phyloP scores from a whole-genome alignment of 2,329 filamentous ascomycete species.

The Karstenula rhodostoma region DNA sequence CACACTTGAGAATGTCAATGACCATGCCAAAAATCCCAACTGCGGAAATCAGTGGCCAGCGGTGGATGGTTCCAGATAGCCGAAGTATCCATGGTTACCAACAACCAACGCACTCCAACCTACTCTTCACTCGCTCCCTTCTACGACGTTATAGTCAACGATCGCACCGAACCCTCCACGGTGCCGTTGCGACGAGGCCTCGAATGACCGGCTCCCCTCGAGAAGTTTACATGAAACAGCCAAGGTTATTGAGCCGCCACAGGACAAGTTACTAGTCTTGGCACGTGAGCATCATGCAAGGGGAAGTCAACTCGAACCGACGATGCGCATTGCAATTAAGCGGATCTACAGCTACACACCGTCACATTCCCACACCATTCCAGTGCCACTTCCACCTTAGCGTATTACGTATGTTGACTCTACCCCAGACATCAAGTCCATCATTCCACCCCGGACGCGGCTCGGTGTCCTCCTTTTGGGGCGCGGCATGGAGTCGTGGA shows the following conservation, averaged over 20 bases:
- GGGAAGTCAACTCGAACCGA: not conserved
- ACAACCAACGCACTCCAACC: too few species aligned
- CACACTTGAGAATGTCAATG: too few species aligned
- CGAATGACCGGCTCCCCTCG: not conserved
- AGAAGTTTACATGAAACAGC: conserved; percentile 2
- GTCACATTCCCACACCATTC: not conserved
- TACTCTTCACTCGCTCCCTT: too few species aligned
- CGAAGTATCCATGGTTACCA: too few species aligned
- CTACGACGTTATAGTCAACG: not conserved
- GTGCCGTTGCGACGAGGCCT: not conserved
- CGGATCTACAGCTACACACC: conserved; percentile 4
- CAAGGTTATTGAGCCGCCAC: not conserved
- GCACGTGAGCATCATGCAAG: not conserved
- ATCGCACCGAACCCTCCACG: not conserved
- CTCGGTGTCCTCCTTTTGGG: conserved; percentile 15
- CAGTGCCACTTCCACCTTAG: not conserved
- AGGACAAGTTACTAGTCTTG: not conserved
- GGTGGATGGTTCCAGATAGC: too few species aligned
- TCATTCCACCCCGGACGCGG: conserved; percentile 20
- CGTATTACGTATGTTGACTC: conserved; percentile 11
- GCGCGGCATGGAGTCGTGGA: not conserved
- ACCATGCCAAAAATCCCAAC: too few species aligned
- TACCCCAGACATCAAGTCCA: conserved; percentile 10
- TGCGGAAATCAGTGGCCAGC: too few species aligned
- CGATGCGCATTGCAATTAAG: conserved; percentile 3